Evolutionary conservation across 2,329 filamentous ascomycete genomes (phyloP), one percentile per base, ranked within the genome.

Genomic region (Fusarium robinianum): DNA sequence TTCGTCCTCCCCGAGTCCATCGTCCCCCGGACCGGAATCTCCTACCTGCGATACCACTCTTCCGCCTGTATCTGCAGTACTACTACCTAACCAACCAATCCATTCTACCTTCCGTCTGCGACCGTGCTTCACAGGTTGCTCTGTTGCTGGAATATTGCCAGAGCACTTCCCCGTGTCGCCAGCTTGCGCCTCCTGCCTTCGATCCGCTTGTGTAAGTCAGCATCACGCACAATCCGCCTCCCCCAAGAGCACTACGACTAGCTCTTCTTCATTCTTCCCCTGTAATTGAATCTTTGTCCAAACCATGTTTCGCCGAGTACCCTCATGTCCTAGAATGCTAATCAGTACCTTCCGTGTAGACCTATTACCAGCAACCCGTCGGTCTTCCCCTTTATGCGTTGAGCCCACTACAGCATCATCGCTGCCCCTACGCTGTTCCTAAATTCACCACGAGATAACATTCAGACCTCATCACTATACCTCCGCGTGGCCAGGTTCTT

Each of bases 121-220:
- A 42, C 40, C 51, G 48, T 51, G 31, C 55, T 26, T 51, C 54
- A 56, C 49, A 47, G 39, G 24, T 33, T 54, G 56, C 55, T 64
- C 54, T 60, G 64, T 68, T 69, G 67, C 67, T 69, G 67, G 65
- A 69, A 69, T 67, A 69, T 67, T 67, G 67, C 67, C 63, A 60
- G 58, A 63, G 63, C 56, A 36, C 36, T 44, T 44, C 35, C 46
- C 46, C 32, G 51, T 56, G 51, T 51, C 39, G 53, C 42, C 51
- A 35, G 36, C 44, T 52, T 52, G 49, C 47, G 37, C 37, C 43
- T 43, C 29, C 42, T 27, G 33, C 33, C 18, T 51, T 27, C 41
- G 42, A 35, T 46, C 52, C 40, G 38, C 37, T 36, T 17, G 25
- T 57, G 57, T 60, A 60, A 60, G 57, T 60, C 39, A 24, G n/a